Percentiles rank a stretch among this genome's conserved stretches.
phyloP scores from a whole-genome alignment of 768 basidiomycete species.

The Megacollybia marginata region DNA sequence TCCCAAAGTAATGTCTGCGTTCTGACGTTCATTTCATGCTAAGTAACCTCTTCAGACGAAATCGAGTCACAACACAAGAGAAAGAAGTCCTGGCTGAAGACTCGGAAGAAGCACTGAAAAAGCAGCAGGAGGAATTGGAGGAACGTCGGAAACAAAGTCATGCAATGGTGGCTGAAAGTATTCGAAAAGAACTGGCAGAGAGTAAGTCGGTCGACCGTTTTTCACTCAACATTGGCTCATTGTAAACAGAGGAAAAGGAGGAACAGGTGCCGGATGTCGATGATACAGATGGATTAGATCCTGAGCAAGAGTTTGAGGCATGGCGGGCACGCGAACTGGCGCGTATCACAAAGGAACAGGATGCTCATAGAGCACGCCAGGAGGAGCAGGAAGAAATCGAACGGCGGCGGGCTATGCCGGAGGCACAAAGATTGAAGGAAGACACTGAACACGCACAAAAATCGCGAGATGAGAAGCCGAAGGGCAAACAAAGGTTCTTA shows the following conservation, averaged over 20 bases:
- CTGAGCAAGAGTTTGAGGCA: conserved; percentile 85
- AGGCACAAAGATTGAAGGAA: conserved; percentile 87
- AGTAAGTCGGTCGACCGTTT: conserved; percentile 44
- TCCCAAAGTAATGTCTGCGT: conserved; percentile 71
- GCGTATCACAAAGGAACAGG: conserved; percentile 92
- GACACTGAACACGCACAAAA: conserved; percentile 84
- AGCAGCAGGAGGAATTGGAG: conserved; percentile 69
- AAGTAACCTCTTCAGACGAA: conserved; percentile 46
- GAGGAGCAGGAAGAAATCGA: conserved; percentile 89
- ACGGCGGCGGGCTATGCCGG: conserved; percentile 83
- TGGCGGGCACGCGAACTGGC: conserved; percentile 92
- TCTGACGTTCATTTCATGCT: too few relatives aligned
- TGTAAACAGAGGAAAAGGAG: conserved; percentile 73
- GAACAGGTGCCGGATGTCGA: conserved; percentile 82
- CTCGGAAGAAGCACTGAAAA: conserved; percentile 64
- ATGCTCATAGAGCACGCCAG: conserved; percentile 74
- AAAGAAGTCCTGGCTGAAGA: conserved; percentile 62
- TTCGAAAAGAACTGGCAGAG: conserved; percentile 83
- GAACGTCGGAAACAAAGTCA: conserved; percentile 85
- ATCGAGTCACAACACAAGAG: conserved; percentile 65
- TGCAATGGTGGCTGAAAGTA: conserved; percentile 90
- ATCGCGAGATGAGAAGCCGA: conserved; percentile 79
- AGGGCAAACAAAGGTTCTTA: conserved; percentile 86
- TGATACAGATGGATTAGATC: conserved; percentile 91
- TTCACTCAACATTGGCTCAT: conserved; percentile 1